Conservation (phyloP, 164 flowering plant species). For the Platanus orientalis region DNA sequence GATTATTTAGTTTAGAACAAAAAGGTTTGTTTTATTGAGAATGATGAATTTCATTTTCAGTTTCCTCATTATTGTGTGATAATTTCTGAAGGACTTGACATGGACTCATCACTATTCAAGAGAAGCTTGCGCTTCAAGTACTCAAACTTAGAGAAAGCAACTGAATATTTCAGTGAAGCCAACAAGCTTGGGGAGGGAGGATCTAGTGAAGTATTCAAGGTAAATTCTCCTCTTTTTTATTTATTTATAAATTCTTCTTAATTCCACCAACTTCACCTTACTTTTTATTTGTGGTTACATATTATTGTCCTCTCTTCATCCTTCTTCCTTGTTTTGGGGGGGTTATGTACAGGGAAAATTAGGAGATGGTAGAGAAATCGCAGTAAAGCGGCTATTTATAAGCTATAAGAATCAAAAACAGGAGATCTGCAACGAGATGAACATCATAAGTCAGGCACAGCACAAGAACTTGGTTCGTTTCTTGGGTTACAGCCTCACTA, state of each 20-base stretch:
- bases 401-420: conserved; percentile 7
- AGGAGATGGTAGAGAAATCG: conserved; percentile 53
- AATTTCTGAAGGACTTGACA: conserved; percentile 7
- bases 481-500: conserved; percentile 43
- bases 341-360: conserved; percentile 34
- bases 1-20: too few relatives aligned
- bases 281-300: too few relatives aligned
- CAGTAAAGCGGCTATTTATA: conserved; percentile 38
- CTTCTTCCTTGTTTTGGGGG: not conserved
- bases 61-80: not conserved
- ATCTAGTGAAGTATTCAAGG: conserved; percentile 40
- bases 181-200: conserved; percentile 41
- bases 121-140: conserved; percentile 25
- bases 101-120: conserved; percentile 9
- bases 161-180: conserved; percentile 19
- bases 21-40: too few relatives aligned
- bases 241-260: too few relatives aligned
- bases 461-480: conserved; percentile 54
- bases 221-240: conserved; percentile 2
- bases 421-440: conserved; percentile 40
- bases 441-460: conserved; percentile 37
- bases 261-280: too few relatives aligned
- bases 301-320: not conserved
- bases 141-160: conserved; percentile 28
- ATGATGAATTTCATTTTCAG: too few relatives aligned